Conservation (phyloP, 2,329 filamentous ascomycete genomes). For the Talaromyces sp. region DNA sequence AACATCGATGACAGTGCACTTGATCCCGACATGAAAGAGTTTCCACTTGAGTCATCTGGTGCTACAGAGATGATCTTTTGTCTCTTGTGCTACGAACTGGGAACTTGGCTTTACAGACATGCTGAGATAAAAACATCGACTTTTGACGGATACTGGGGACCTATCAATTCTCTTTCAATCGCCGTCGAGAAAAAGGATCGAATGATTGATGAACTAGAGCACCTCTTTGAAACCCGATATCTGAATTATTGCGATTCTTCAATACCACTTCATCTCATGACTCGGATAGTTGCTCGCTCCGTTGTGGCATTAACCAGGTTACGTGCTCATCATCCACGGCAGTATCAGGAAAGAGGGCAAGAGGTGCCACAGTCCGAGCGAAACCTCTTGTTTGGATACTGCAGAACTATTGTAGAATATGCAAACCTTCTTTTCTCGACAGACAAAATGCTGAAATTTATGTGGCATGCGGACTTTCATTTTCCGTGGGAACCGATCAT, state of each 20-base stretch:
- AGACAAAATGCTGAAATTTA: constrained; percentile 34
- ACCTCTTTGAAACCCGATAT: constrained; percentile 30
- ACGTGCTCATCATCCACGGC: constrained; percentile 41
- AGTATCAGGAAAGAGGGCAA: constrained; percentile 19
- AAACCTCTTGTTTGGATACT: constrained; percentile 26
- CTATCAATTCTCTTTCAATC: constrained; percentile 16
- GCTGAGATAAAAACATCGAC: constrained; percentile 10
- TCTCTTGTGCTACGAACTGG: constrained; percentile 28
- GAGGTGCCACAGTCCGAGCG: constrained; percentile 17
- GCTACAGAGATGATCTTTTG: constrained; percentile 44
- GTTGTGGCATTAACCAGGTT: constrained; percentile 41
- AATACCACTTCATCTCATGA: constrained; percentile 42
- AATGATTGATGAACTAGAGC: constrained; percentile 30
- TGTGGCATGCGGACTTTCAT: constrained; percentile 43
- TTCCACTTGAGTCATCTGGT: constrained; percentile 36
- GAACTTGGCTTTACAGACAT: constrained; percentile 21
- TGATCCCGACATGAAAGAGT: constrained; percentile 38
- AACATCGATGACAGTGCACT: constrained; percentile 36
- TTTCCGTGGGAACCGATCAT: constrained; percentile 51
- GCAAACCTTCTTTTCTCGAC: constrained; percentile 24
- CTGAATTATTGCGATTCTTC: constrained; percentile 32
- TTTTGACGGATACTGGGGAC: constrained; percentile 17
- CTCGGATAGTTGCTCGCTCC: constrained; percentile 39
- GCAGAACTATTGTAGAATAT: constrained; percentile 28
- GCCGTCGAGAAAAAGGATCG: constrained; percentile 18